Conservation (phyloP, 768 basidiomycete species). For the Mycena floridula region DNA sequence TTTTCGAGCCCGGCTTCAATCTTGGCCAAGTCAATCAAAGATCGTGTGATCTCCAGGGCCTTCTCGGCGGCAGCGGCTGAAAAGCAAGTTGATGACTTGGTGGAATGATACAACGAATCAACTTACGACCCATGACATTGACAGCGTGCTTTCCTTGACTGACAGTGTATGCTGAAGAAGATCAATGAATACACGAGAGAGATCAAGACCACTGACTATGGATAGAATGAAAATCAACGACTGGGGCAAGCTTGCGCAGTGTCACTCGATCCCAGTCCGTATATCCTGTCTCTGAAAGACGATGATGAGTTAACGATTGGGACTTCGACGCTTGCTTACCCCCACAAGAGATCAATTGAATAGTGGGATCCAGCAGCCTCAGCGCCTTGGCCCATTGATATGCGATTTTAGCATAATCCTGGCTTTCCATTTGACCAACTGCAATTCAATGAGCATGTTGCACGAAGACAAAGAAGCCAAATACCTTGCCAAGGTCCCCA, state of each 20-base stretch:
- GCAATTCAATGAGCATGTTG: not conserved
- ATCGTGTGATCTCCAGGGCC: constrained; percentile 43
- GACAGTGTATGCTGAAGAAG: constrained; percentile 29
- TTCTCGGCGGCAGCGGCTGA: constrained; percentile 46
- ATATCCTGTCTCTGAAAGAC: constrained; percentile 29
- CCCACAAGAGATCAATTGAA: constrained; percentile 53
- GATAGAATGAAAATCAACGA: constrained; percentile 46
- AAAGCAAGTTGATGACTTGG: not conserved
- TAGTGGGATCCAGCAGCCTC: constrained; percentile 46
- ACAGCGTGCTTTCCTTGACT: constrained; percentile 40
- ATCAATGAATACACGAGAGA: not conserved
- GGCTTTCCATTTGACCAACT: constrained; percentile 51
- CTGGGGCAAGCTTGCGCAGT: constrained; percentile 33
- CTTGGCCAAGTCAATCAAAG: constrained; percentile 46
- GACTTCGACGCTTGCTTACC: constrained; percentile 14
- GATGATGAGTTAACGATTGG: constrained; percentile 10
- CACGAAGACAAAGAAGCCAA: not conserved
- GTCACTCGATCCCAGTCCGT: constrained; percentile 38
- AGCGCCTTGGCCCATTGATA: constrained; percentile 60
- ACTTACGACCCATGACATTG: constrained; percentile 47
- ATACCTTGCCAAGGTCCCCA: constrained; percentile 49
- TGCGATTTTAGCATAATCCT: constrained; percentile 50
- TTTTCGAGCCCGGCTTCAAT: constrained; percentile 31
- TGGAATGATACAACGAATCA: not conserved
- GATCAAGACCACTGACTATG: constrained; percentile 22